Evolutionary conservation across 352 stramenopile genomes (phyloP).

Genomic region (Sclerospora graminicola): DNA sequence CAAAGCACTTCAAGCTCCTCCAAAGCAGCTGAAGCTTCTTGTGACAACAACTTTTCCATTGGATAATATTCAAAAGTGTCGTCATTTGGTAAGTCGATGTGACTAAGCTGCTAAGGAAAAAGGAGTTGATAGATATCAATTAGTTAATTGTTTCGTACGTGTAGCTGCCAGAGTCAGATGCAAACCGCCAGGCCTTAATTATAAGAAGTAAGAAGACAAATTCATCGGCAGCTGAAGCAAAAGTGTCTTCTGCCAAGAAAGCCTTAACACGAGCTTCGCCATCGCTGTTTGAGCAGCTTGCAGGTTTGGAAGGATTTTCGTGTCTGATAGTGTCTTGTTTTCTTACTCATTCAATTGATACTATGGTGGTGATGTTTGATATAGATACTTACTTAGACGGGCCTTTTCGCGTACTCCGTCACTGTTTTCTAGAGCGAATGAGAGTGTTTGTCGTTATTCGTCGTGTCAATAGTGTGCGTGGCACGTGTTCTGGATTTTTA

Average conservation of each 20-base stretch:
- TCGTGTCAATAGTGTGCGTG: slow-evolving; percentile 86
- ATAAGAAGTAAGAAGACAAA: slow-evolving; percentile 21
- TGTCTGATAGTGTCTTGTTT: slow-evolving; percentile 1
- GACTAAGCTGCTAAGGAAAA: neutral
- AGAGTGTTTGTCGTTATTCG: slow-evolving; percentile 82
- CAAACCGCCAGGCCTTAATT: slow-evolving; percentile 35
- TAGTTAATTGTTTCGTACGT: neutral
- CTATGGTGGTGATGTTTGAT: neutral
- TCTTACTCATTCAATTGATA: neutral
- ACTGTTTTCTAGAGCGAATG: slow-evolving; percentile 68
- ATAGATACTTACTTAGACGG: slow-evolving; percentile 71
- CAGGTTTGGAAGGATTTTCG: slow-evolving; percentile 21
- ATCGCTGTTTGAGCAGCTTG: slow-evolving; percentile 44
- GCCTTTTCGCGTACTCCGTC: slow-evolving; percentile 76
- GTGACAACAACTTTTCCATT: slow-evolving; percentile 35
- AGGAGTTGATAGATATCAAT: neutral
- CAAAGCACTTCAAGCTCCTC: slow-evolving; percentile 24
- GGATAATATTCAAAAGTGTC: slow-evolving; percentile 86
- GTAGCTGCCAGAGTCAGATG: slow-evolving; percentile 57
- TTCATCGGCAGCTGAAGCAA: slow-evolving; percentile 7
- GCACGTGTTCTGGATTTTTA: slow-evolving; percentile 85
- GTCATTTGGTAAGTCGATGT: slow-evolving; percentile 38
- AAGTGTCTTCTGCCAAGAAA: slow-evolving; percentile 2
- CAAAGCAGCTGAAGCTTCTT: slow-evolving; percentile 17
- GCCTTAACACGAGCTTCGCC: slow-evolving; percentile 4